These are phyloP conservation scores for Catenaria anguillulae DNA, from an alignment of 371 early-diverging fungal species.

Conservation along the genomic window DNA sequence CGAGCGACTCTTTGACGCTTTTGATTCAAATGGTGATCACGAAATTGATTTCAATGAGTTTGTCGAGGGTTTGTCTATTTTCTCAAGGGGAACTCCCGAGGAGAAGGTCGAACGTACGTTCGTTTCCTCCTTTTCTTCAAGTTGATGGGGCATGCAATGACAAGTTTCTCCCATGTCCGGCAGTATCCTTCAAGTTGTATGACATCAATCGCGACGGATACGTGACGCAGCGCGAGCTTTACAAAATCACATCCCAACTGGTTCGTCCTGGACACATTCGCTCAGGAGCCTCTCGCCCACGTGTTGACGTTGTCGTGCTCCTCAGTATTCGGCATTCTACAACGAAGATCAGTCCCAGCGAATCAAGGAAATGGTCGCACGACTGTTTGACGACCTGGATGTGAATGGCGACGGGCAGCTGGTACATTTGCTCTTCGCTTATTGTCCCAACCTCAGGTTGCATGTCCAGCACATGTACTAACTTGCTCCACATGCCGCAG, in stretches of 20 bases:
- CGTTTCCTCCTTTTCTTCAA: too few species aligned
- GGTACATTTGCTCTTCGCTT: conserved; percentile 29
- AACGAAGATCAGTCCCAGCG: conserved; percentile 52
- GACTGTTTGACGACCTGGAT: conserved; percentile 67
- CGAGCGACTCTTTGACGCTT: conserved; percentile 61
- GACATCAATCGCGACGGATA: conserved; percentile 65
- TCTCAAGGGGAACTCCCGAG: conserved; percentile 63
- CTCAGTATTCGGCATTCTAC: conserved; percentile 42
- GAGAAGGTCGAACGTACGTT: conserved; percentile 59
- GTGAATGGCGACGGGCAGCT: conserved; percentile 64
- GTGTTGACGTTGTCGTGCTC: not conserved
- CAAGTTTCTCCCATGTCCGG: too few species aligned
- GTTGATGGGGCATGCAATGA: too few species aligned
- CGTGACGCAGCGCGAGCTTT: conserved; percentile 56
- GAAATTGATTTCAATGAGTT: conserved; percentile 60
- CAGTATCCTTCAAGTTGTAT: conserved; percentile 68
- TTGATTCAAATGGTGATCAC: conserved; percentile 52
- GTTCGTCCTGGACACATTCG: too few species aligned
- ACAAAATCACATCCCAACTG: conserved; percentile 55
- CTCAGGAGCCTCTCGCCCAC: too few species aligned
- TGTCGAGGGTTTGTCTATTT: conserved; percentile 55
- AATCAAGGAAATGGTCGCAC: conserved; percentile 43
- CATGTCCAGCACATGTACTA: too few species aligned
- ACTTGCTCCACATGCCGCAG: too few species aligned
- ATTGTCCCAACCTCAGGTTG: too few species aligned